These are phyloP conservation scores for Phytophthora pluvialis DNA, from an alignment of 352 stramenopile genomes.

Conservation along the genomic window DNA sequence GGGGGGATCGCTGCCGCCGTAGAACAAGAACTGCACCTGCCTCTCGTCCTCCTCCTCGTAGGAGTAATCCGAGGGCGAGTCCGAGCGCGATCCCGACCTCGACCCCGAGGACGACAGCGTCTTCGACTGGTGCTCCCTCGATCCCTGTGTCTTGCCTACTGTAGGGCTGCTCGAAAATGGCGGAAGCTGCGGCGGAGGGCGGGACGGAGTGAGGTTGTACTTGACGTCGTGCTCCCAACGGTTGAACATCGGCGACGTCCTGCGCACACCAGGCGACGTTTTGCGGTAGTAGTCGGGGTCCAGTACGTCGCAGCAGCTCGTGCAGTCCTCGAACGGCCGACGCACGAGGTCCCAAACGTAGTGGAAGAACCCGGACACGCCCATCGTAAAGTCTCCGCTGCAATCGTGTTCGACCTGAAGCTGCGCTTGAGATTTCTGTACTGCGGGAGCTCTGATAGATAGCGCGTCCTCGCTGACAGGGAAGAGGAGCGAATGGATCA, in stretches of 20 bases:
- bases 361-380: constrained; percentile 24
- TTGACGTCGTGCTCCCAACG: constrained; percentile 44
- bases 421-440: constrained; percentile 3
- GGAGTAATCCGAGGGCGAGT: constrained; percentile 29
- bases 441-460: constrained; percentile 10
- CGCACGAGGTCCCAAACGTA: constrained; percentile 39
- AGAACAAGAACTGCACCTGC: constrained; percentile 64
- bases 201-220: constrained; percentile 32
- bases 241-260: constrained; percentile 38
- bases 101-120: constrained; percentile 23
- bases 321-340: constrained; percentile 43
- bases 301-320: constrained; percentile 40
- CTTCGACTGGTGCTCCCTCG: constrained; percentile 25
- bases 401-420: constrained; percentile 1
- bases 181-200: constrained; percentile 24
- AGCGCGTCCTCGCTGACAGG: neutral
- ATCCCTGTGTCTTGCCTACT: constrained; percentile 13
- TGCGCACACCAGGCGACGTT: constrained; percentile 41
- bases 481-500: neutral
- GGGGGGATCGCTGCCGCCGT: constrained; percentile 49
- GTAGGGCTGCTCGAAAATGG: constrained; percentile 9
- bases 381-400: constrained; percentile 27
- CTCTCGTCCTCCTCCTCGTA: constrained; percentile 50
- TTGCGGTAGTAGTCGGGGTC: constrained; percentile 45
- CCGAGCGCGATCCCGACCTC: constrained; percentile 22